Conservation (phyloP, 306 rosid genomes). For the Pyrus bretschneideri region DNA sequence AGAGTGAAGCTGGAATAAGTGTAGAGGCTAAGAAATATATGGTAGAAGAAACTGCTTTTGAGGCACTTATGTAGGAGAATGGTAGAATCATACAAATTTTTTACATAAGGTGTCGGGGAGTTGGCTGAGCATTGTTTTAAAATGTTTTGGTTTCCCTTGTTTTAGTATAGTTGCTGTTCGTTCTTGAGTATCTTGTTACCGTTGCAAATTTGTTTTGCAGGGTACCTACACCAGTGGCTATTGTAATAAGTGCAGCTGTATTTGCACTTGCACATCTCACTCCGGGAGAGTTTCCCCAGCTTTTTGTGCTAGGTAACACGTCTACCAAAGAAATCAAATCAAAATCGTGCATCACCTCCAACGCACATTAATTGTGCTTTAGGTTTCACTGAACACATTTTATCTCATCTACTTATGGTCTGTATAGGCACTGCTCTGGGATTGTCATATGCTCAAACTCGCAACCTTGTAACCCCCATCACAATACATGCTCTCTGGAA, state of each 20-base stretch:
- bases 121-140: neutral
- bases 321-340: neutral
- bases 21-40: neutral
- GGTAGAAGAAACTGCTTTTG: neutral
- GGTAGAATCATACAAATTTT: neutral
- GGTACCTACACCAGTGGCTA: constrained; percentile 91
- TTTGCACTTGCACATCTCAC: constrained; percentile 97
- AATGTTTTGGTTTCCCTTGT: neutral
- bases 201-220: constrained; percentile 31
- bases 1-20: neutral
- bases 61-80: neutral
- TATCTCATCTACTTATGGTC: constrained; percentile 4
- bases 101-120: neutral
- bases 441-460: constrained; percentile 94
- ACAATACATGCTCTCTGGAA: constrained; percentile 95
- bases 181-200: neutral
- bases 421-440: constrained; percentile 76
- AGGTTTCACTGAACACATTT: neutral
- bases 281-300: constrained; percentile 94
- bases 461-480: constrained; percentile 89
- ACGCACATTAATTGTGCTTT: neutral
- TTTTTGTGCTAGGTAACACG: constrained; percentile 77
- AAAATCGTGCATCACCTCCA: neutral
- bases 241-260: constrained; percentile 65
- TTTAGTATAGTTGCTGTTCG: neutral